These are phyloP conservation scores for Aspergillus panamensis DNA, from an alignment of 495 filamentous ascomycete species.

Conservation along the genomic window DNA sequence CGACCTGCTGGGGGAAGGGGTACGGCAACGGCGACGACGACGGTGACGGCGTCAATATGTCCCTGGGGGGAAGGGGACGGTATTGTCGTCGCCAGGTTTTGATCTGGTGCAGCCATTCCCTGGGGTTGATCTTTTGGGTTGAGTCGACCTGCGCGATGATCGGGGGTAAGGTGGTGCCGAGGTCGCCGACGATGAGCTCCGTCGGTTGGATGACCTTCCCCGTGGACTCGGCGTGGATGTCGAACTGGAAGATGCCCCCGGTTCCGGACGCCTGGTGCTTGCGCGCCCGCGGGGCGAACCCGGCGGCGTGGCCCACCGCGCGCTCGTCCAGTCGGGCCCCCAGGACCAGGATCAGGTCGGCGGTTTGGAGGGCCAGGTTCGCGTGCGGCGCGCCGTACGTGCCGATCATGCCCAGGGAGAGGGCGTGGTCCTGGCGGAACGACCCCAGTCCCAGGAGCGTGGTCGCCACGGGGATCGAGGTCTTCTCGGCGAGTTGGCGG, in stretches of 20 bases:
- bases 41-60: too few species aligned
- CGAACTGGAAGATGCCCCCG: slow-evolving; percentile 63
- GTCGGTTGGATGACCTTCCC: slow-evolving; percentile 8
- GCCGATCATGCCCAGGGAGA: slow-evolving; percentile 60
- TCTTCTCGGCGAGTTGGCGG: slow-evolving; percentile 54
- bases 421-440: slow-evolving; percentile 56
- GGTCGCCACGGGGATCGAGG: slow-evolving; percentile 58
- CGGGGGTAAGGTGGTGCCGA: slow-evolving; percentile 61
- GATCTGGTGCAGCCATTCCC: slow-evolving; percentile 79
- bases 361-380: slow-evolving; percentile 62
- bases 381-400: slow-evolving; percentile 62
- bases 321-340: slow-evolving; percentile 62
- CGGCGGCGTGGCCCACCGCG: slow-evolving; percentile 50
- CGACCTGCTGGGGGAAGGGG: neutral
- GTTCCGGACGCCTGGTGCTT: slow-evolving; percentile 42
- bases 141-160: neutral
- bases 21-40: slow-evolving; percentile 61
- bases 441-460: slow-evolving; percentile 62
- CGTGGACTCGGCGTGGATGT: slow-evolving; percentile 59
- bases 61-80: slow-evolving; percentile 61
- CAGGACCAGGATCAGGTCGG: slow-evolving; percentile 58
- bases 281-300: slow-evolving; percentile 54
- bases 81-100: neutral
- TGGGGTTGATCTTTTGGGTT: slow-evolving; percentile 47
- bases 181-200: slow-evolving; percentile 44